These are phyloP conservation scores for Bolboschoenoplectus hybrid DNA, from an alignment of 202 grass and related monocot genomes.

Conservation along the genomic window DNA sequence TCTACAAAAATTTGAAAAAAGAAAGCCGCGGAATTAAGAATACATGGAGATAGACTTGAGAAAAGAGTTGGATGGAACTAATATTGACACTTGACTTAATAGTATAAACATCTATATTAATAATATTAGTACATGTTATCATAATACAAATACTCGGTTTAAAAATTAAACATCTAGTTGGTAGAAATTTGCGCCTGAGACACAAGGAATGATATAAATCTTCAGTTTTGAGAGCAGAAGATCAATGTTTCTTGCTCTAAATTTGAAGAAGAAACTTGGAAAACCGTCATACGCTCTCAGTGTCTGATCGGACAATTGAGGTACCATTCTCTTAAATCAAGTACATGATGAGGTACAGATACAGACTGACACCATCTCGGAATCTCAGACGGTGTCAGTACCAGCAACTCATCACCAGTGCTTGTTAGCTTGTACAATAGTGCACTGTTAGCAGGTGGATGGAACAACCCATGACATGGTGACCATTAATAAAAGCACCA, in stretches of 20 bases:
- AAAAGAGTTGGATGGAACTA: too few relatives aligned
- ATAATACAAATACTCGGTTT: too few relatives aligned
- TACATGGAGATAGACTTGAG: too few relatives aligned
- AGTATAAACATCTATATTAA: too few relatives aligned
- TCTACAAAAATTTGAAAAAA: too few relatives aligned
- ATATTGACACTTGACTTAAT: too few relatives aligned
- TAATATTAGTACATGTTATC: too few relatives aligned
- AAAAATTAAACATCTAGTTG: too few relatives aligned
- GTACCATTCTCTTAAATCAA: not conserved
- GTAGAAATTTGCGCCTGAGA: too few relatives aligned
- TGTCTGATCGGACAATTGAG: not conserved
- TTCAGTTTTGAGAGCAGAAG: too few relatives aligned
- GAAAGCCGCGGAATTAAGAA: too few relatives aligned
- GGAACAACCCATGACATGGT: constrained; percentile 1
- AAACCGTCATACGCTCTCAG: not conserved
- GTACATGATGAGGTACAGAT: not conserved
- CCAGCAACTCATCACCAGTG: constrained; percentile 12
- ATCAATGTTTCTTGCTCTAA: not conserved
- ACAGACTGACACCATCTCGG: not conserved
- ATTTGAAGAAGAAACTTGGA: not conserved
- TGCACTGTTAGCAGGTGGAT: not conserved
- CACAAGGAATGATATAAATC: too few relatives aligned
- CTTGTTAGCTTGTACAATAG: not conserved
- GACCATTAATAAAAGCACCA: not conserved
- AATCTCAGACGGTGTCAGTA: constrained; percentile 29